A percentile compares a stretch with the other conserved stretches of the same genome.
Evolutionary conservation across 306 rosid species (phyloP).

Genomic region (Quercus alba): DNA sequence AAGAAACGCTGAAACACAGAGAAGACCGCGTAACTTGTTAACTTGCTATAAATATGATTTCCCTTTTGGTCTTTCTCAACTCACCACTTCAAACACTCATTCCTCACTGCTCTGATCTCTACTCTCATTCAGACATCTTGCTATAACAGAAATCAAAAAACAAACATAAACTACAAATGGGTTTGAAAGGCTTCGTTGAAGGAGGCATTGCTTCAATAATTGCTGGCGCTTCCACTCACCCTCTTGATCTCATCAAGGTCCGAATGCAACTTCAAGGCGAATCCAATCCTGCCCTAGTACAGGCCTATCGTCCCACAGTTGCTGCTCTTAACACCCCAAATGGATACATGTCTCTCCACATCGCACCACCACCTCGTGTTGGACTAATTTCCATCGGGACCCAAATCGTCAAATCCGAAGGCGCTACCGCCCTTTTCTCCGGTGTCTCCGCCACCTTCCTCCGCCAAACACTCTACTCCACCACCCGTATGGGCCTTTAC

Average conservation of each 20-base stretch:
- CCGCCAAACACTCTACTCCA: constrained; percentile 15
- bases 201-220: constrained; percentile 14
- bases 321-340: background rate
- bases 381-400: constrained; percentile 1
- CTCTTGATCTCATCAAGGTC: constrained; percentile 17
- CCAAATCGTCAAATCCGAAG: background rate
- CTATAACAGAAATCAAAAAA: too few relatives aligned
- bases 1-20: too few relatives aligned
- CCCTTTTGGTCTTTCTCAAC: background rate
- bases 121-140: background rate
- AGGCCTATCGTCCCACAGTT: background rate
- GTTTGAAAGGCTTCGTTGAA: constrained; percentile 13
- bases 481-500: constrained; percentile 19
- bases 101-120: background rate
- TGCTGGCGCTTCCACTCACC: constrained; percentile 17
- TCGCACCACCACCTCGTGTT: background rate
- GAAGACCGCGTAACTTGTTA: background rate
- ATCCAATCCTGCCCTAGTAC: background rate
- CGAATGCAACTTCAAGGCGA: constrained; percentile 21
- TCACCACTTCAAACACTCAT: background rate
- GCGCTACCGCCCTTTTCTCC: background rate
- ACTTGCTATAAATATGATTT: background rate
- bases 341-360: background rate
- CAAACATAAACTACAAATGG: background rate
- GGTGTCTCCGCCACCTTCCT: constrained; percentile 14